A percentile compares a stretch with the other conserved stretches of the same genome.
These are phyloP conservation scores for Phytopythium cucurbitacearum DNA, from an alignment of 352 stramenopile genomes.

Conservation along the genomic window DNA sequence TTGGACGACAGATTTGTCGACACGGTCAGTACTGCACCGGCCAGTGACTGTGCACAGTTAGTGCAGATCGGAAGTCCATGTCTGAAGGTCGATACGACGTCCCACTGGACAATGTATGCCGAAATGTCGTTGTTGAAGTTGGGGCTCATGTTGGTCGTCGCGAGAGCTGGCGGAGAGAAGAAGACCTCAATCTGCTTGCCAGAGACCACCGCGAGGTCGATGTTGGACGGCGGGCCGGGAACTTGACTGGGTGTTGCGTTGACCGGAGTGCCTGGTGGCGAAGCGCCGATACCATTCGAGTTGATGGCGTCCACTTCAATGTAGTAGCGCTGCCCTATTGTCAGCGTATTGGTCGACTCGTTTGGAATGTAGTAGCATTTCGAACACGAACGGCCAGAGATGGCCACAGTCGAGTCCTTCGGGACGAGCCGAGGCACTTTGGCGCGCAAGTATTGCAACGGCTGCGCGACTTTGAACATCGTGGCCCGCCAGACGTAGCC, in stretches of 20 bases:
- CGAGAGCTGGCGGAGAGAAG: constrained; percentile 75
- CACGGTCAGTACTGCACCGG: constrained; percentile 12
- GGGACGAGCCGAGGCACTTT: constrained; percentile 59
- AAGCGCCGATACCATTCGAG: constrained; percentile 54
- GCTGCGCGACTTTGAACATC: constrained; percentile 39
- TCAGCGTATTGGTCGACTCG: constrained; percentile 49
- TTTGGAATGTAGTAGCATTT: constrained; percentile 73
- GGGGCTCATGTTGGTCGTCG: constrained; percentile 45
- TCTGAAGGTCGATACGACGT: constrained; percentile 60
- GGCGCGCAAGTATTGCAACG: constrained; percentile 37
- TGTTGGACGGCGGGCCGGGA: constrained; percentile 82
- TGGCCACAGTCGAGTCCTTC: constrained; percentile 26
- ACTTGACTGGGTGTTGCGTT: constrained; percentile 75
- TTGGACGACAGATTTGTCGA: constrained; percentile 9
- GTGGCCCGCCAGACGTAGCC: constrained; percentile 62
- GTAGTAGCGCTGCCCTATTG: constrained; percentile 69
- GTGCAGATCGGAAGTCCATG: constrained; percentile 51
- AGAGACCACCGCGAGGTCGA: constrained; percentile 86
- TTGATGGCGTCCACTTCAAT: constrained; percentile 80
- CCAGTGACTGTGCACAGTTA: constrained; percentile 40
- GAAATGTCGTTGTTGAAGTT: constrained; percentile 85
- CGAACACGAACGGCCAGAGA: constrained; percentile 36
- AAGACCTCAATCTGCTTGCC: constrained; percentile 86
- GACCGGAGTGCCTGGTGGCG: constrained; percentile 21
- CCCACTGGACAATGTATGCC: constrained; percentile 89